phyloP scores from a whole-genome alignment of 1,284 basidiomycete species.

The Apiotrichum siamense region DNA sequence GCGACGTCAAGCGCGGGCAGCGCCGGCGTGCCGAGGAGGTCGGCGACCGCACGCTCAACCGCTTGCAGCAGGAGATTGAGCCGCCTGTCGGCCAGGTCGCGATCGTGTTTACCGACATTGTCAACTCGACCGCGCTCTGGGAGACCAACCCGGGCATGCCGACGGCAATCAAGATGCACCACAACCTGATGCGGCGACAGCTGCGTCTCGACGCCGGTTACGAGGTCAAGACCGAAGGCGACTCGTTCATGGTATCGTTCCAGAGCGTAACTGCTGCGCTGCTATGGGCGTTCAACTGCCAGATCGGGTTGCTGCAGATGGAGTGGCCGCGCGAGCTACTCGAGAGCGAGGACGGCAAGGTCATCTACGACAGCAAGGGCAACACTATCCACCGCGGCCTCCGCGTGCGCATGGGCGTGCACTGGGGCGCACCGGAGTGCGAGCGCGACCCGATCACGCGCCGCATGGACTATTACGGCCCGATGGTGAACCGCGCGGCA shows the following conservation, averaged over 20 bases:
- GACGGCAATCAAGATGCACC: constrained; percentile 88
- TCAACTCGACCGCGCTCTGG: constrained; percentile 96
- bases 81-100: constrained; percentile 85
- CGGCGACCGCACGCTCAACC: constrained; percentile 51
- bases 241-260: constrained; percentile 98
- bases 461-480: constrained; percentile 96
- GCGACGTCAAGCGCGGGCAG: constrained; percentile 27
- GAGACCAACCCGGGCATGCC: constrained; percentile 96
- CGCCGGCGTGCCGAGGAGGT: constrained; percentile 42
- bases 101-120: constrained; percentile 96
- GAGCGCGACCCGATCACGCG: constrained; percentile 89
- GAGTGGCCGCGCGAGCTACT: constrained; percentile 93
- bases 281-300: constrained; percentile 87
- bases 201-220: constrained; percentile 91
- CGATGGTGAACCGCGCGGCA: constrained; percentile 87
- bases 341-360: constrained; percentile 85
- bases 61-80: constrained; percentile 72
- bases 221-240: constrained; percentile 99
- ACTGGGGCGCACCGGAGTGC: constrained; percentile 85
- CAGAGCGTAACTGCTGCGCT: constrained; percentile 78
- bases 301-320: constrained; percentile 75
- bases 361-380: constrained; percentile 64
- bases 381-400: constrained; percentile 78
- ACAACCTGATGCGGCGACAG: constrained; percentile 76
- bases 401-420: constrained; percentile 95